Evolutionary conservation across 2,329 filamentous ascomycete species (phyloP), one percentile per base, ranked within the genome.

Genomic region (Periglandula ipomoeae): DNA sequence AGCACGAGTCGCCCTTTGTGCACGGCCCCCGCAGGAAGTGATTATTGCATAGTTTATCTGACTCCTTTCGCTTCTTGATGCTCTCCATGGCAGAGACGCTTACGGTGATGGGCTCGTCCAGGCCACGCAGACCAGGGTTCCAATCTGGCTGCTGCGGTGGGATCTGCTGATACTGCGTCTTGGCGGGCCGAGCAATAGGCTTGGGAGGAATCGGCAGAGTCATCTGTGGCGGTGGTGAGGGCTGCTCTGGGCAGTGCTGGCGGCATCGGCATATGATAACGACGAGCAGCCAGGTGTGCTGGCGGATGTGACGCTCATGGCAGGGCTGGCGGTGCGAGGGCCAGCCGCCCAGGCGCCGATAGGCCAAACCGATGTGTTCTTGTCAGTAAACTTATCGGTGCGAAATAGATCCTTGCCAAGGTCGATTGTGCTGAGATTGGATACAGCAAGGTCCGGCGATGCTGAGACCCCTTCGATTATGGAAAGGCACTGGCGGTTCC

Each of bases 31-130:
- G 70, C 26, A 83, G 69, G 56, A 78, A 82, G 56, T 80, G 76
- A 44, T 79, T 79, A 59, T 82, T 82, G 67, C 79, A 83, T 7
- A 81, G 64, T 61, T 82, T 82, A 52, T 74, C 70, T 54, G 63
- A 65, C 27, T 73, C 74, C 48, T 72, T 74, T 50, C 78, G 69
- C 58, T 72, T 76, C 65, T 79, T 81, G 56, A 82, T 71, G 20
- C 62, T 68, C 13, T 82, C 78, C 51, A 82, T 60, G 7, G 70
- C 70, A 1, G 59, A 52, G 39, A 63, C 57, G 49, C 72, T 74
- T 20, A 76, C 66, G 2, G 62, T 61, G 26, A 82, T 72, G 1
- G 72, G 67, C 17, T 71, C 63, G 50, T 83, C 79, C 2, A 81
- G 58, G 2, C 79, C 79, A 26, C 78, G 75, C 6, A 65, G 64